Base-by-base conservation (phyloP, 2,329 filamentous ascomycete species). In the Colletotrichum sp. region DNA sequence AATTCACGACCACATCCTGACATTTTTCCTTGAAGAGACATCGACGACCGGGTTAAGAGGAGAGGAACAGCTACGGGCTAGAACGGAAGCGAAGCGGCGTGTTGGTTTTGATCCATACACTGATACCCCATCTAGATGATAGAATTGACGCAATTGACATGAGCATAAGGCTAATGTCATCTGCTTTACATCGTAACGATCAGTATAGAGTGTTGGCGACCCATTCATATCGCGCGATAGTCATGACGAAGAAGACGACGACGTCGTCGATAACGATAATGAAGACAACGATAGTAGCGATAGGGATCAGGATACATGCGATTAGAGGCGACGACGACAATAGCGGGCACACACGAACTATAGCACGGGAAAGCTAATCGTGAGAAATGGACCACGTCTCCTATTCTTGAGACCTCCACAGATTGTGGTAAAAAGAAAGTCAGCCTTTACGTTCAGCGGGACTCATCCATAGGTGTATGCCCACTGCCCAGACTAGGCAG, bases 1-100 rank as follows among this genome's bases (percentile, higher is more conserved):
- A 8, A 97, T 98, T 77, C 95, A 95, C 2, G 96, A 98, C 82
- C 95, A 98, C 80, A 92, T 98, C 3, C 88, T 98, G 55, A 95
- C 94, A 68, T 98, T 98, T 86, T 98, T 98, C 85, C 88, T 98
- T 18, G 90, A 92, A 75, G 89, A 92, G 72, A 88, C 88, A 3
- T 91, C 90, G 8, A 89, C 88, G 4, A 90, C 89, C 6, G 88
- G 90, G 0, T 77, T 90, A 24, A 81, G 83, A 8, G 89, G 89
- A 5, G 85, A 88, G 74, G 86, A 86, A 6, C 85, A 86, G 64
- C 85, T 84, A 84, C 84, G 80, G 69, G 84, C 85, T n/a, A 84
- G 87, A 64, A 84, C 83, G 7, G 88, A 89, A 75, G 87, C 89
- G 12, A 87, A 88, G 77, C 82, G 83, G 75, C 86, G 85, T 59